Conservation (phyloP, 129 eudicot species). For the carrot (Daucus carota) region DNA sequence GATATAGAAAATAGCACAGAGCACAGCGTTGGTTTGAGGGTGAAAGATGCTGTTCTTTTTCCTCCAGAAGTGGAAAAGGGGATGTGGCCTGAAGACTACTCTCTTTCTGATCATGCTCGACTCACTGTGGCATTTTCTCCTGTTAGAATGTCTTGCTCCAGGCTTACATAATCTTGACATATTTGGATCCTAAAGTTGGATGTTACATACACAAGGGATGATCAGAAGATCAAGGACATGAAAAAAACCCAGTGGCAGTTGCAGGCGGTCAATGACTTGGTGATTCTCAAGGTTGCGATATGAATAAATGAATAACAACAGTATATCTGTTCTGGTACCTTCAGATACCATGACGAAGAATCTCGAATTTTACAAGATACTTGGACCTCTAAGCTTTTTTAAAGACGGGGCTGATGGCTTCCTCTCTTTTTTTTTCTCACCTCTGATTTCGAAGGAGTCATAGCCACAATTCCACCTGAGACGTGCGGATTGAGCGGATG, state of each 20-base stretch:
- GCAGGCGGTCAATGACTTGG: not conserved
- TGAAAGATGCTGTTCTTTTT: slow-evolving; percentile 72
- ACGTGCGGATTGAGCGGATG: not conserved
- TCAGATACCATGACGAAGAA: not conserved
- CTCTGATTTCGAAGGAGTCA: too few relatives aligned
- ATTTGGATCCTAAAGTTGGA: not conserved
- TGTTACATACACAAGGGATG: not conserved
- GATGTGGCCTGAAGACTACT: slow-evolving; percentile 91
- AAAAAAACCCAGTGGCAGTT: not conserved
- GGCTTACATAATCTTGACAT: slow-evolving; percentile 25
- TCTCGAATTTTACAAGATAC: not conserved
- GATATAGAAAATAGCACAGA: slow-evolving; percentile 26
- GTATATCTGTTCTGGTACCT: not conserved
- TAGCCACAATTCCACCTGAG: not conserved
- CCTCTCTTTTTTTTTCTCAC: not conserved
- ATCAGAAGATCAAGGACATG: not conserved
- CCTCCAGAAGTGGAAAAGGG: slow-evolving; percentile 96
- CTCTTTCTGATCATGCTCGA: slow-evolving; percentile 91
- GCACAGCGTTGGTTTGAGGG: slow-evolving; percentile 61
- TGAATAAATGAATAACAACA: not conserved
- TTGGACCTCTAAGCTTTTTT: not conserved
- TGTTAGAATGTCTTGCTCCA: slow-evolving; percentile 57
- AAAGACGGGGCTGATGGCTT: not conserved
- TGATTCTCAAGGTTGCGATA: not conserved
- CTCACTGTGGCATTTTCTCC: slow-evolving; percentile 90